phyloP scores from a whole-genome alignment of 2,329 filamentous ascomycete species.

The Calonectria naviculata region DNA sequence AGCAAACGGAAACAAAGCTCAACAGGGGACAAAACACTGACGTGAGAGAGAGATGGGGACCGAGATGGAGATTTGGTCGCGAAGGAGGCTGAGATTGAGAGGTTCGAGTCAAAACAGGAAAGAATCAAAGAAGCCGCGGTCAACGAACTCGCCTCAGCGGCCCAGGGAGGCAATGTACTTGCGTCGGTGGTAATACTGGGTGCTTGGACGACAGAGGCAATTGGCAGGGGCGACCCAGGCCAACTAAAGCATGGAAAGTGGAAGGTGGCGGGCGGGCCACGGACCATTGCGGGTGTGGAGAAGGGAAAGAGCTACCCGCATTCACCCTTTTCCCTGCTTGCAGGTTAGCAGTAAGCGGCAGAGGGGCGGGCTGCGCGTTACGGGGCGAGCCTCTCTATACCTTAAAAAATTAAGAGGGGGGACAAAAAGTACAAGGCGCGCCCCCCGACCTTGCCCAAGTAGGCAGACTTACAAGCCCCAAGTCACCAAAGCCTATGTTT shows the following conservation, averaged over 20 bases:
- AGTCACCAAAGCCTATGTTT: background rate
- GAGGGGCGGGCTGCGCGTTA: background rate
- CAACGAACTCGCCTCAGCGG: background rate
- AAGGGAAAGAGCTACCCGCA: slow-evolving; percentile 6
- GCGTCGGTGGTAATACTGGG: slow-evolving; percentile 11
- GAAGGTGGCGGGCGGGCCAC: slow-evolving; percentile 4
- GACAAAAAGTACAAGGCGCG: background rate
- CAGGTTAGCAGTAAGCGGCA: background rate
- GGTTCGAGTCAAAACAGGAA: background rate
- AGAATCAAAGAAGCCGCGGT: background rate
- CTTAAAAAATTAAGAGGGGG: background rate
- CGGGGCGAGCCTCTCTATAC: background rate
- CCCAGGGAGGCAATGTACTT: background rate
- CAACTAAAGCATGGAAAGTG: slow-evolving; percentile 1
- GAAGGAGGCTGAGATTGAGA: background rate
- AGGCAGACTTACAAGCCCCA: background rate
- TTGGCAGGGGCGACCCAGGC: slow-evolving; percentile 15
- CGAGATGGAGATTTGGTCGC: background rate
- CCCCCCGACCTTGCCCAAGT: background rate
- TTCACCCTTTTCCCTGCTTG: slow-evolving; percentile 12
- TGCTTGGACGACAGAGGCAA: slow-evolving; percentile 6
- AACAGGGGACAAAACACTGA: slow-evolving; percentile 1
- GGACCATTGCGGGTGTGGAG: slow-evolving; percentile 16
- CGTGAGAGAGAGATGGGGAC: background rate
- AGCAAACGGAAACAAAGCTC: background rate